Evolutionary conservation across 441 rosid species (phyloP).

Genomic region (Adansonia gregorii): DNA sequence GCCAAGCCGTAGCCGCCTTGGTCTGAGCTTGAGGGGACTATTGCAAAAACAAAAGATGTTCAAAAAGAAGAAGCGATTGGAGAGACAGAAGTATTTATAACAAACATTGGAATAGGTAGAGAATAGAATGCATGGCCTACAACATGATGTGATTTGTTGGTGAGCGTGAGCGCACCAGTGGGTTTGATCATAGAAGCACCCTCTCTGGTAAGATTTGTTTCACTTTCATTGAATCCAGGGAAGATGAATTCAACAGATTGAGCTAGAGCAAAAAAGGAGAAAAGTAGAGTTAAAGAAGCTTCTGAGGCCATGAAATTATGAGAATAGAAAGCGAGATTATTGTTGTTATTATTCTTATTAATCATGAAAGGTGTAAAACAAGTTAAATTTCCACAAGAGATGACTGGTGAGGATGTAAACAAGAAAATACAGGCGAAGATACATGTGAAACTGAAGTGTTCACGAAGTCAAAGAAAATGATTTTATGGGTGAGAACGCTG

Average conservation of each 20-base stretch:
- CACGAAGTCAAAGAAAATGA: not conserved
- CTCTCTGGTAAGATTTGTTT: slow-evolving; percentile 16
- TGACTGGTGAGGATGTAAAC: not conserved
- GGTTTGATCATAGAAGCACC: slow-evolving; percentile 27
- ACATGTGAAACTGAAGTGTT: not conserved
- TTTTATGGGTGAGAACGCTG: not conserved
- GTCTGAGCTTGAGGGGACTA: slow-evolving; percentile 21
- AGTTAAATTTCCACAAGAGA: not conserved
- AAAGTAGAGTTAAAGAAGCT: slow-evolving; percentile 7
- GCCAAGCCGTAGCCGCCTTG: slow-evolving; percentile 48
- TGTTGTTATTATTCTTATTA: too few relatives aligned
- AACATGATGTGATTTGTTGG: slow-evolving; percentile 27
- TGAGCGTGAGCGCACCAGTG: slow-evolving; percentile 36
- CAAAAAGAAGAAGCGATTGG: slow-evolving; percentile 42
- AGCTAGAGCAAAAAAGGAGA: slow-evolving; percentile 27
- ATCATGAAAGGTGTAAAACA: too few relatives aligned
- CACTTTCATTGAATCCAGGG: slow-evolving; percentile 46
- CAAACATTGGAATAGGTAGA: slow-evolving; percentile 33
- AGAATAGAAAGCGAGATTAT: too few relatives aligned
- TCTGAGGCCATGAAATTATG: too few relatives aligned
- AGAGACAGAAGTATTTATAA: not conserved
- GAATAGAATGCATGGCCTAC: slow-evolving; percentile 44
- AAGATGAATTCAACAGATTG: slow-evolving; percentile 40
- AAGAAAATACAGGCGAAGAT: not conserved
- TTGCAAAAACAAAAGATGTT: slow-evolving; percentile 51